These are phyloP conservation scores for Dryadomyces quercus-mongolicae DNA, from an alignment of 2,329 filamentous ascomycete genomes.

Conservation along the genomic window DNA sequence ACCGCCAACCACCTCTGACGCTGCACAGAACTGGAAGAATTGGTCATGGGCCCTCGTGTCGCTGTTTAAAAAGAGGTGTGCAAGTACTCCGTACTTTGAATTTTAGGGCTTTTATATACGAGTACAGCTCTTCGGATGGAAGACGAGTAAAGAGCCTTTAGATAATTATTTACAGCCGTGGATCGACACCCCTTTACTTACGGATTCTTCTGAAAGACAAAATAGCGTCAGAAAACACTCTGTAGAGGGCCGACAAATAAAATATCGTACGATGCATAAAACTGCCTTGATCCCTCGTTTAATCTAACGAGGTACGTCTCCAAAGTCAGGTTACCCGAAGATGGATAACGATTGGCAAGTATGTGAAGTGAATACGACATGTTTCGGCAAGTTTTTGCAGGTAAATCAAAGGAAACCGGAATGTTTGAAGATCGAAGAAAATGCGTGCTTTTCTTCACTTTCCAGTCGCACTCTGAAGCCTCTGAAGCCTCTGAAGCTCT, in stretches of 20 bases:
- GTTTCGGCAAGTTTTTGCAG: background rate
- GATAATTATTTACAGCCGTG: background rate
- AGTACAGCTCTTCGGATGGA: too few species aligned
- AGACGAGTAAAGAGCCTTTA: background rate
- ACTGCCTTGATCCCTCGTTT: background rate
- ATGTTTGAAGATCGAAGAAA: too few species aligned
- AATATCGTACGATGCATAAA: background rate
- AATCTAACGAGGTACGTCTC: background rate
- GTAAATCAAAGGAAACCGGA: too few species aligned
- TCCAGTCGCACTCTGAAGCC: too few species aligned
- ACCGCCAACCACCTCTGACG: background rate
- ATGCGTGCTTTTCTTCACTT: too few species aligned
- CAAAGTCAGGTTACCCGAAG: background rate
- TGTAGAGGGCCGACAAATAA: background rate
- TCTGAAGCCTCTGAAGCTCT: too few species aligned
- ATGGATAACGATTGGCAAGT: background rate
- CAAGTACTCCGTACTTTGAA: too few species aligned
- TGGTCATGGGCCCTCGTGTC: background rate
- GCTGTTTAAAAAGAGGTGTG: background rate
- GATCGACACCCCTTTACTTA: background rate
- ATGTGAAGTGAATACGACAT: background rate
- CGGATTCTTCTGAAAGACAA: background rate
- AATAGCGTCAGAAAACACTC: too few species aligned
- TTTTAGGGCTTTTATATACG: too few species aligned
- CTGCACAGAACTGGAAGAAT: background rate